These are phyloP conservation scores for Microdochium nivale DNA, from an alignment of 2,329 filamentous ascomycete genomes.

Conservation along the genomic window DNA sequence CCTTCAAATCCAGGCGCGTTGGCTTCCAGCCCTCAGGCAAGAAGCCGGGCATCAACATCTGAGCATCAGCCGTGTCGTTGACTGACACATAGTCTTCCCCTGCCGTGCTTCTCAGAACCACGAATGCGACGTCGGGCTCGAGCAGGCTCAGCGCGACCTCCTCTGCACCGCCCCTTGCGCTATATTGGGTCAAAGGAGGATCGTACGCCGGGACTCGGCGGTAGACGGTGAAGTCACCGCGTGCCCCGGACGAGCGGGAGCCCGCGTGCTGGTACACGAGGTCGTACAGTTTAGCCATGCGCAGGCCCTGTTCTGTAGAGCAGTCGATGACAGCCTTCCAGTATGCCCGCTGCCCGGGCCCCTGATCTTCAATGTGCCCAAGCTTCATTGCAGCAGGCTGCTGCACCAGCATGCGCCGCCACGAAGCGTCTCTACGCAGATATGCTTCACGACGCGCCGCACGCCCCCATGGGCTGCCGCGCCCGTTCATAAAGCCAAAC, in stretches of 20 bases:
- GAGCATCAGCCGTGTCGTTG: not conserved
- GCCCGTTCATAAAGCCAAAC: not conserved
- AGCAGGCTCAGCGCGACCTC: not conserved
- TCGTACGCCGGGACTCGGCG: not conserved
- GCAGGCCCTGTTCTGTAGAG: not conserved
- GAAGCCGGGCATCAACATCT: not conserved
- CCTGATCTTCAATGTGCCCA: not conserved
- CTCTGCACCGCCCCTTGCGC: not conserved
- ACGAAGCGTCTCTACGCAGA: not conserved
- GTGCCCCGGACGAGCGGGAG: not conserved
- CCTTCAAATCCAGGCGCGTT: not conserved
- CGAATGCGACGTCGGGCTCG: slow-evolving; percentile 3
- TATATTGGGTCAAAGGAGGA: not conserved
- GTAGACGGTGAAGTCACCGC: not conserved
- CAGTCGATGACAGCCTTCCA: not conserved
- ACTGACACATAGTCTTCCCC: slow-evolving; percentile 38
- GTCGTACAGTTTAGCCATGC: slow-evolving; percentile 1
- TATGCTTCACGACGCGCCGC: not conserved
- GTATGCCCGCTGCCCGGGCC: not conserved
- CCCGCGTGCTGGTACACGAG: not conserved
- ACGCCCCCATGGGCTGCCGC: too few species aligned
- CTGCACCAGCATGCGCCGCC: slow-evolving; percentile 2
- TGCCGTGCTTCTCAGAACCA: slow-evolving; percentile 48
- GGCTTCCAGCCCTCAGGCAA: not conserved
- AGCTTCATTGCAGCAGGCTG: slow-evolving; percentile 1